phyloP scores from a whole-genome alignment of 1,284 basidiomycete genomes.

The Coniferiporia sulphurascens region DNA sequence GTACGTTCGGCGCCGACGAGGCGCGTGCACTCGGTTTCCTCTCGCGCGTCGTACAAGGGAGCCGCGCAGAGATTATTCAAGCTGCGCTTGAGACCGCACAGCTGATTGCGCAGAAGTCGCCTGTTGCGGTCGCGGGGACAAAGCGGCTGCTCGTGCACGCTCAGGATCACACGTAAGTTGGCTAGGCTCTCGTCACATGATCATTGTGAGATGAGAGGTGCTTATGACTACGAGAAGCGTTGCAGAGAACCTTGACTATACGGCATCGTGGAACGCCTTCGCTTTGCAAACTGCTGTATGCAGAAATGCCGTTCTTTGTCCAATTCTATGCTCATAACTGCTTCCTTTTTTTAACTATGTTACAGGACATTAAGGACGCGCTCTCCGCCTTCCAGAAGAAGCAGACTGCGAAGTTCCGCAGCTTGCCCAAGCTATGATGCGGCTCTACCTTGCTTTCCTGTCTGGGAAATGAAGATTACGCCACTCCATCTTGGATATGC shows the following conservation, averaged over 20 bases:
- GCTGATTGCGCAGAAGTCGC: conserved; percentile 73
- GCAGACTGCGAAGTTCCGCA: conserved; percentile 22
- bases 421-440: conserved; percentile 10
- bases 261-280: conserved; percentile 71
- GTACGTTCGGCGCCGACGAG: conserved; percentile 67
- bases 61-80: conserved; percentile 48
- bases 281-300: conserved; percentile 67
- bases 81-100: conserved; percentile 66
- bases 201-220: not conserved
- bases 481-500: not conserved
- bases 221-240: conserved; percentile 42
- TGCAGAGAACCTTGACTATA: conserved; percentile 75
- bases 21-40: conserved; percentile 76
- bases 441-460: not conserved
- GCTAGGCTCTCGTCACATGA: not conserved
- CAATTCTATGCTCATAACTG: not conserved
- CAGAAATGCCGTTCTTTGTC: conserved; percentile 8
- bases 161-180: conserved; percentile 64
- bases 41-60: conserved; percentile 69
- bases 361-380: conserved; percentile 26
- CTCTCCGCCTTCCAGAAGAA: conserved; percentile 26
- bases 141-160: conserved; percentile 75
- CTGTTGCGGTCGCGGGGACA: conserved; percentile 77
- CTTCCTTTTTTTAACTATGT: not conserved
- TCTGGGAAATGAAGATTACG: not conserved